phyloP scores from a whole-genome alignment of 2,329 filamentous ascomycete genomes.

The Allantophomopsis lycopodina region DNA sequence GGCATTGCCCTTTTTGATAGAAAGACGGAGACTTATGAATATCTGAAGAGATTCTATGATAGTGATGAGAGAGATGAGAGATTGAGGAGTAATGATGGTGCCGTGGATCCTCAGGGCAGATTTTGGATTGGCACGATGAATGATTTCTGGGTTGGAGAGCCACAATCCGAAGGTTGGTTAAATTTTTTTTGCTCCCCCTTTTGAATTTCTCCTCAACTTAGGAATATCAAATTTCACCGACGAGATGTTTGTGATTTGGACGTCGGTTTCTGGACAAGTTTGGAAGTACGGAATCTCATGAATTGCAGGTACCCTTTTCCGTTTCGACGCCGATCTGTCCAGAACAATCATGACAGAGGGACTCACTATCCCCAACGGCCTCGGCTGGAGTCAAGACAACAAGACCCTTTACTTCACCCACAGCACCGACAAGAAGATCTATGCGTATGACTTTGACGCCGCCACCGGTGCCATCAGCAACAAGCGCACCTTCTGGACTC shows the following conservation, averaged over 20 bases:
- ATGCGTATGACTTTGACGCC: constrained; percentile 59
- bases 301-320: constrained; percentile 52
- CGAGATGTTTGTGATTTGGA: not conserved
- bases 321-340: constrained; percentile 49
- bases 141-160: constrained; percentile 39
- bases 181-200: not conserved
- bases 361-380: constrained; percentile 72
- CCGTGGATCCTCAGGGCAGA: constrained; percentile 63
- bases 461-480: constrained; percentile 51
- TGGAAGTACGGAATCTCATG: not conserved
- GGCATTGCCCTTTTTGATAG: constrained; percentile 70
- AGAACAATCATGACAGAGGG: constrained; percentile 44
- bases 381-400: constrained; percentile 64
- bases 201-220: no score
- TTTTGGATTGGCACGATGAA: constrained; percentile 87
- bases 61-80: constrained; percentile 21
- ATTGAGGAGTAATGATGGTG: constrained; percentile 68
- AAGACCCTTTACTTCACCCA: constrained; percentile 65
- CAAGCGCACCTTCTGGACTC: constrained; percentile 45
- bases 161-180: constrained; percentile 19
- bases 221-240: no score
- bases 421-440: constrained; percentile 57
- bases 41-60: constrained; percentile 33
- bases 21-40: constrained; percentile 35
- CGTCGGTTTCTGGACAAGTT: not conserved